A percentile compares a stretch with the other conserved stretches of the same genome.
Conservation (phyloP, 805 yeast genomes). For the Wickerhamomyces alni region DNA sequence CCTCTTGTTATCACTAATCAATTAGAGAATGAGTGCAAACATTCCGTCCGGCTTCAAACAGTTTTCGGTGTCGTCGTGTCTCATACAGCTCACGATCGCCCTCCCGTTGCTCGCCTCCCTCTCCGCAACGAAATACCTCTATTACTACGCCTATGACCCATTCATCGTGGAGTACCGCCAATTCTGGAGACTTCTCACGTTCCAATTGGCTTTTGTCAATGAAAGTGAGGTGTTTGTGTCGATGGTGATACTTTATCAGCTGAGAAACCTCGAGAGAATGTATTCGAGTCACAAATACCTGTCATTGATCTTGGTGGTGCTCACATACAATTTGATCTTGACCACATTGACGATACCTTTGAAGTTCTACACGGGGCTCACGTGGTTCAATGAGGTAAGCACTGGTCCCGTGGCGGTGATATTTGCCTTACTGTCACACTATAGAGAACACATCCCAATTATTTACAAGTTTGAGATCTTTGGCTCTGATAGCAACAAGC, state of each 20-base stretch:
- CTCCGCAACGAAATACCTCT: constrained; percentile 29
- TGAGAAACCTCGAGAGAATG: constrained; percentile 32
- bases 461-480: constrained; percentile 31
- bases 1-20: too few relatives aligned
- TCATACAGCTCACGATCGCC: constrained; percentile 18
- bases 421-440: constrained; percentile 30
- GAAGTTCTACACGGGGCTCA: constrained; percentile 16
- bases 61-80: constrained; percentile 28
- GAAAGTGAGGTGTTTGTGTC: constrained; percentile 31
- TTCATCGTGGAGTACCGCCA: constrained; percentile 28
- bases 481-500: constrained; percentile 10
- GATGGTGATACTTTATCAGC: constrained; percentile 30
- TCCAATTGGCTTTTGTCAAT: constrained; percentile 19
- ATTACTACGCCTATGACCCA: constrained; percentile 27
- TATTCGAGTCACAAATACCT: constrained; percentile 31
- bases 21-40: constrained; percentile 19
- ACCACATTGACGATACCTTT: constrained; percentile 8
- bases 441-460: constrained; percentile 32
- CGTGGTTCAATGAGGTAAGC: constrained; percentile 10
- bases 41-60: constrained; percentile 32
- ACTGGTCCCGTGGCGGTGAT: constrained; percentile 30
- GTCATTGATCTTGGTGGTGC: constrained; percentile 13
- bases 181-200: constrained; percentile 22
- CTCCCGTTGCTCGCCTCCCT: constrained; percentile 30
- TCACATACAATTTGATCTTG: constrained; percentile 11